A percentile compares a stretch with the other conserved stretches of the same genome.
phyloP scores from a whole-genome alignment of 306 rosid genomes.

The Acacia crassicarpa region DNA sequence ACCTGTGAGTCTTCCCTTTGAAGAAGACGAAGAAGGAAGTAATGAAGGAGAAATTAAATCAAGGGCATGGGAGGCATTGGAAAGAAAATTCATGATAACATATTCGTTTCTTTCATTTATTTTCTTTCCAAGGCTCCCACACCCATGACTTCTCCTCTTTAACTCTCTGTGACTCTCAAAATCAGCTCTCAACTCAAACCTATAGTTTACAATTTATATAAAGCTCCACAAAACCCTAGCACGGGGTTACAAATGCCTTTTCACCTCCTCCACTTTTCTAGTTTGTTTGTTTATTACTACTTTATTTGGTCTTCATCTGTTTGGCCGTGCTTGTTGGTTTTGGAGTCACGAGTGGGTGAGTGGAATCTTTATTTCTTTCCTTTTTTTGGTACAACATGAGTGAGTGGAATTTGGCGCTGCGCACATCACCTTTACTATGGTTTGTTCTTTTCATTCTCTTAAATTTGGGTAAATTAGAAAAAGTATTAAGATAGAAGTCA shows the following conservation, averaged over 20 bases:
- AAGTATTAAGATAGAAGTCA: too few relatives aligned
- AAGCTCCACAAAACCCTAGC: neutral
- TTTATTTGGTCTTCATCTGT: too few relatives aligned
- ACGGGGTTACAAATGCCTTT: neutral
- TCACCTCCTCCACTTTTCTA: neutral
- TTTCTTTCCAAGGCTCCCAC: neutral
- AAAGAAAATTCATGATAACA: neutral
- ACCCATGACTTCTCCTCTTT: neutral
- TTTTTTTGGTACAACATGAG: too few relatives aligned
- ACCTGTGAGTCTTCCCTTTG: constrained; percentile 18
- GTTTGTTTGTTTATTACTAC: too few relatives aligned
- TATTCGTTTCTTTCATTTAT: neutral
- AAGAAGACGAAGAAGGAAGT: neutral
- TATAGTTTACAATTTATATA: neutral
- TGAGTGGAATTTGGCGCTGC: too few relatives aligned
- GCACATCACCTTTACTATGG: too few relatives aligned
- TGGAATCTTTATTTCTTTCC: too few relatives aligned
- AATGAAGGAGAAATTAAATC: constrained; percentile 5
- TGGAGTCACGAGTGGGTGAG: too few relatives aligned
- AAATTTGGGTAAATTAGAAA: too few relatives aligned
- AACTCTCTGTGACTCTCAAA: too few relatives aligned
- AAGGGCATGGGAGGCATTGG: constrained; percentile 29
- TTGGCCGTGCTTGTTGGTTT: too few relatives aligned
- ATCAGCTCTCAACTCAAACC: neutral
- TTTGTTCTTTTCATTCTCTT: too few relatives aligned